phyloP scores from a whole-genome alignment of 225 moss, liverwort and hornwort genomes.

The Asterella californica region DNA sequence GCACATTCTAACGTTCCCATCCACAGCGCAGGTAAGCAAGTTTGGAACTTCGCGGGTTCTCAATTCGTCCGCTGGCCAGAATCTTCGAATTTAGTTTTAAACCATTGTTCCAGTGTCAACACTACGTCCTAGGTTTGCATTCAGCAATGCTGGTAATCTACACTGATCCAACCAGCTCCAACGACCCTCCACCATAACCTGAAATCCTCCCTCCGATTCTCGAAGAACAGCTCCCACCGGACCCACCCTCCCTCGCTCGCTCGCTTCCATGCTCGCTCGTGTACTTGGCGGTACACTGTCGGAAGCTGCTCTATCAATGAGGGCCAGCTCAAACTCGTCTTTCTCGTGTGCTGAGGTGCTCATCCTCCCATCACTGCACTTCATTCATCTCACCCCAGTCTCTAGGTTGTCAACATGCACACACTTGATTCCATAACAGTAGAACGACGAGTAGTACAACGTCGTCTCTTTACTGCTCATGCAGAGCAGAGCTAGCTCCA shows the following conservation, averaged over 20 bases:
- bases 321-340: conserved; percentile 8
- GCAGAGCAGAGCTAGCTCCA: background rate
- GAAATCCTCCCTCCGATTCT: background rate
- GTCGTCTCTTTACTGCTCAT: conserved; percentile 6
- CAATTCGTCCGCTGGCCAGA: background rate
- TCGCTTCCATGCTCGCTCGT: background rate
- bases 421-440: background rate
- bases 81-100: background rate
- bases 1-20: background rate
- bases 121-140: background rate
- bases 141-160: background rate
- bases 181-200: background rate
- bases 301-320: background rate
- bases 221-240: too few species aligned
- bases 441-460: background rate
- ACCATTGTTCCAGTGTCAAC: background rate
- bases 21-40: background rate
- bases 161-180: background rate
- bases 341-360: background rate
- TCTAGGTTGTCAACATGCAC: conserved; percentile 6
- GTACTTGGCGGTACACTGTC: conserved; percentile 3
- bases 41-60: background rate
- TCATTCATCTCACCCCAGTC: background rate
- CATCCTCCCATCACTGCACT: background rate
- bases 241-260: background rate